Conservation (phyloP, 768 basidiomycete genomes). For the Paxillus ammoniavirescens region DNA sequence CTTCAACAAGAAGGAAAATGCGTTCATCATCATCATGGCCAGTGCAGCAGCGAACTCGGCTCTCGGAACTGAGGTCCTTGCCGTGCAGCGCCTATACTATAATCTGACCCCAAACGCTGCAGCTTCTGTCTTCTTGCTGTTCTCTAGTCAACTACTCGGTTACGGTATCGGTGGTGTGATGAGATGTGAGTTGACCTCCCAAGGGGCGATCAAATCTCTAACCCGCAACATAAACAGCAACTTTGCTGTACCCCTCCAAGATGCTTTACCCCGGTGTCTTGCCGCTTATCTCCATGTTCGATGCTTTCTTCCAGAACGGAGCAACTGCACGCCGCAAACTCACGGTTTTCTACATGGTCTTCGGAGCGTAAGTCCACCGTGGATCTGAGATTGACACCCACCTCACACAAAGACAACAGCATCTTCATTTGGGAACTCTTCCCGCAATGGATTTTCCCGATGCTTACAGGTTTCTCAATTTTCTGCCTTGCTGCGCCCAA, state of each 20-base stretch:
- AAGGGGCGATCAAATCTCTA: not conserved
- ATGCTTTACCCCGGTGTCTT: constrained; percentile 40
- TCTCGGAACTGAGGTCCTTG: too few relatives aligned
- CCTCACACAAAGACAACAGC: constrained; percentile 17
- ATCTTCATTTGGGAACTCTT: constrained; percentile 33
- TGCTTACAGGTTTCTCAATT: constrained; percentile 59
- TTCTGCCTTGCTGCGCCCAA: constrained; percentile 57
- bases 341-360: constrained; percentile 26
- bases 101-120: too few relatives aligned
- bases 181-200: too few relatives aligned
- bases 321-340: constrained; percentile 39
- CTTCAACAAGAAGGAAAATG: too few relatives aligned
- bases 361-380: constrained; percentile 33
- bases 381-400: not conserved
- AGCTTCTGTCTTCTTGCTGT: too few relatives aligned
- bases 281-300: constrained; percentile 24
- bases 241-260: constrained; percentile 42
- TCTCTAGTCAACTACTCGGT: too few relatives aligned
- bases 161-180: too few relatives aligned
- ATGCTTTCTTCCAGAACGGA: constrained; percentile 42
- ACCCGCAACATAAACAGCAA: constrained; percentile 9
- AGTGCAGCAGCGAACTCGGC: too few relatives aligned
- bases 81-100: too few relatives aligned
- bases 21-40: too few relatives aligned
- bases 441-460: constrained; percentile 46